Evolutionary conservation across 148 eudicot species (phyloP), one percentile per base, ranked within the genome.

Genomic region (Camellia japonica): DNA sequence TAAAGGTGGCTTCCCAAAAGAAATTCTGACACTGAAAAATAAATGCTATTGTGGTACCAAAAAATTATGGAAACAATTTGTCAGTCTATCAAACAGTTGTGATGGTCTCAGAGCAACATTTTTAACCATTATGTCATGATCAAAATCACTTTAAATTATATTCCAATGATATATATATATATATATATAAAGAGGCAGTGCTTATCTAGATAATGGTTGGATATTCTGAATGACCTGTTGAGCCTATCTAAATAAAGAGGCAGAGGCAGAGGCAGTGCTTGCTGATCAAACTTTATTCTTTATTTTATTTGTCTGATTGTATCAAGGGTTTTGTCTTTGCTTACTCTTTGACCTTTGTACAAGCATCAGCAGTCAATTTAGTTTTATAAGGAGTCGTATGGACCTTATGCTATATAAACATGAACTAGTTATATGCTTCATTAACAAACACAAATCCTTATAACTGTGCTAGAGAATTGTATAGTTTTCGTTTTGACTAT

Each of bases 331-430:
- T 9, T 71, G 58, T 49, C 58, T 71, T 56, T 71, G 56, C 58
- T 71, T 47, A 18, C 55, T 43, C 42, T 73, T 30, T 30, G 30
- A 30, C 30, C 30, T 30, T 54, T 73, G 61, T 54, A 54, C 15
- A 44, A 54, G 61, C 43, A 73, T 54, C 41, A 23, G 61, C 74
- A 71, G 56, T 49, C 56, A 49, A 41, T 71, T 71, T 71, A 71
- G 20, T 71, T 71, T 71, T 71, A 47, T 42, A 71, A 49, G 1
- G n/a, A 52, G 56, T 71, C 38, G 20, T 73, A 54, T 54, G 61
- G 75, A 54, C 75, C 60, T 73, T 71, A 30, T 68, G 74, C 74
- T 19, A 71, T 16, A 68, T 51, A 8, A 15, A 59, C 63, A 41
- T 42, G 47, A 41, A 58, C 68, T 62, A 44, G 18, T 44, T 9